These are phyloP conservation scores for Chloris gayana DNA, from an alignment of 176 grass and related monocot species.

Conservation along the genomic window DNA sequence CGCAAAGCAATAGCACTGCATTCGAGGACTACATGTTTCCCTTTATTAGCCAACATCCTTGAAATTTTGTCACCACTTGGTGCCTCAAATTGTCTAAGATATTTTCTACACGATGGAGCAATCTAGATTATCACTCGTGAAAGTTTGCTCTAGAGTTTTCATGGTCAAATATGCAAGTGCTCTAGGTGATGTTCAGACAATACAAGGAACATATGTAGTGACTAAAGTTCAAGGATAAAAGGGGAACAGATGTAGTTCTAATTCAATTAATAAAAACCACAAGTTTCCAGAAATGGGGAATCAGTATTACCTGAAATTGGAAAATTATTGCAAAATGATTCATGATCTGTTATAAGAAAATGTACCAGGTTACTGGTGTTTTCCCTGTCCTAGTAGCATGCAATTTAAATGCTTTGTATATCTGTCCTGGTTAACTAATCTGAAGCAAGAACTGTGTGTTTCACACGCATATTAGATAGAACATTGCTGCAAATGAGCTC, in stretches of 20 bases:
- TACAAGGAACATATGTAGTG: neutral
- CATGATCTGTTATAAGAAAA: neutral
- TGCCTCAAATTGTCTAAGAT: neutral
- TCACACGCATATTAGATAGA: neutral
- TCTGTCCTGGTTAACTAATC: neutral
- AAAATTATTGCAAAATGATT: neutral
- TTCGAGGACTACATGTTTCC: neutral
- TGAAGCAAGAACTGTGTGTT: neutral
- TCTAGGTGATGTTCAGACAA: neutral
- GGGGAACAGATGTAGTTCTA: neutral
- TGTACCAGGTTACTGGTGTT: neutral
- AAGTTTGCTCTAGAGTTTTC: neutral
- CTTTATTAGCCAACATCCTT: neutral
- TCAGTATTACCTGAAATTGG: neutral
- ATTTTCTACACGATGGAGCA: neutral
- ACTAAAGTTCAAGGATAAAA: neutral
- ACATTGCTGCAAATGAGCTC: neutral
- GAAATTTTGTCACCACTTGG: neutral
- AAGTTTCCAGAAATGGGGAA: neutral
- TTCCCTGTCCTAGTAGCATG: neutral
- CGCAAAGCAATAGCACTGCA: neutral
- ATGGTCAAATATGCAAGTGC: neutral
- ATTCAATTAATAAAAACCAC: neutral
- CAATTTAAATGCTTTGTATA: neutral
- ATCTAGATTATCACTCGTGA: constrained; percentile 11